phyloP scores from a whole-genome alignment of 129 eudicot genomes.

The Tagetes patula region DNA sequence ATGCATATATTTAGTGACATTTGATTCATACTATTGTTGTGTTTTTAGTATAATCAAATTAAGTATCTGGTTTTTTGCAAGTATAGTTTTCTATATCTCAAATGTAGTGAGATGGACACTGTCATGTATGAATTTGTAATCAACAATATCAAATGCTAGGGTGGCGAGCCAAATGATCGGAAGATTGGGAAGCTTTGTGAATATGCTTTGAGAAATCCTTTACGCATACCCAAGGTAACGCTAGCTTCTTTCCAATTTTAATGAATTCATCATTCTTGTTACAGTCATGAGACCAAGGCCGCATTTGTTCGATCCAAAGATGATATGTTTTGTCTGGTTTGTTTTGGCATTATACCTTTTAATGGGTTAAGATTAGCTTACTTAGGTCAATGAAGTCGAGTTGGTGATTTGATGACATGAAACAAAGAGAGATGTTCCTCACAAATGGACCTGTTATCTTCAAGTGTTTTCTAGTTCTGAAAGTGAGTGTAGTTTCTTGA shows the following conservation, averaged over 20 bases:
- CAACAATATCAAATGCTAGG: slow-evolving; percentile 41
- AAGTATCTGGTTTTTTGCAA: background rate
- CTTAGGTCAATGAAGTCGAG: background rate
- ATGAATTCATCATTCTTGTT: background rate
- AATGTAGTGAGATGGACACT: background rate
- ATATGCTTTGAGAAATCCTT: slow-evolving; percentile 69
- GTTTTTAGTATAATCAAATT: background rate
- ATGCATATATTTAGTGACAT: background rate
- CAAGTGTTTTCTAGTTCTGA: no score
- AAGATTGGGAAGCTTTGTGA: slow-evolving; percentile 85
- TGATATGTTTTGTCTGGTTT: no score
- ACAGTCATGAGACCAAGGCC: background rate
- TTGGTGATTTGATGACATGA: background rate
- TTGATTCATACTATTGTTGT: slow-evolving; percentile 1
- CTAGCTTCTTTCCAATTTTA: background rate
- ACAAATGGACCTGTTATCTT: background rate
- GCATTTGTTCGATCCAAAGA: background rate
- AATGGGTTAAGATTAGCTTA: background rate
- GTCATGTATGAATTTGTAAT: slow-evolving; percentile 12
- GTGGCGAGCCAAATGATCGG: slow-evolving; percentile 75
- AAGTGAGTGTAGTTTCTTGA: no score
- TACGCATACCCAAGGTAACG: slow-evolving; percentile 75
- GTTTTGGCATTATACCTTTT: slow-evolving; percentile 9
- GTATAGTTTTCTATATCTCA: background rate
- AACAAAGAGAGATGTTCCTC: background rate